Base-by-base conservation (phyloP, 345 rosid species). In the Boechera divaricarpa region DNA sequence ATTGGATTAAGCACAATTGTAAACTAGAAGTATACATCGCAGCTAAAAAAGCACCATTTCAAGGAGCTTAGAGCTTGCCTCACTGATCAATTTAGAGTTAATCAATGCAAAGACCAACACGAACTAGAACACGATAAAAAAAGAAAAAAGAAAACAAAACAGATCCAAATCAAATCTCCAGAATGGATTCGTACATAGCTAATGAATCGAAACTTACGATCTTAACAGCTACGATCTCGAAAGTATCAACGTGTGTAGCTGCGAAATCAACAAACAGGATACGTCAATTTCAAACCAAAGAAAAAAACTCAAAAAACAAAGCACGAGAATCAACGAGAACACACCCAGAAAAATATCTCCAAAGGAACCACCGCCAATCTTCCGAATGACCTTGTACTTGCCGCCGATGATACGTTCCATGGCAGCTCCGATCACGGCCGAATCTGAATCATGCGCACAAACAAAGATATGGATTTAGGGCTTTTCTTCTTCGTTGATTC, bases 341-440 rank as follows among this genome's bases (percentile, higher is more conserved):
- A 13, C 6, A 94, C 98, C 98, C 12, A 90, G 91, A 79, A 63
- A 91, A 57, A 94, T 94, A 83, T 94, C 97, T 38, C 98, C 98
- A 75, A 90, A 94, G 38, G 98, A 94, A 81, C 98, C 98, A 70
- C 94, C 82, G 78, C 98, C 98, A 87, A 94, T 91, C 85, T 89
- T 90, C 33, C 97, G 91, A 54, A 91, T 96, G 69, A 91, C 91
- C 87, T 90, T 91, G 79, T 77, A 90, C 82, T 91, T 91, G 67
- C 91, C 91, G 54, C 98, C 97, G 84, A 91, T 85, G 77, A 87
- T 79, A 51, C 98, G 88, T 74, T 87, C 91, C 93, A 89, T 89
- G 69, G 53, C 78, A 76, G 65, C 63, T 73, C 63, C 49, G 81
- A 13, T 64, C 53, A 57, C 29, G 73, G 56, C 42, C 56, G 54